phyloP scores from a whole-genome alignment of 1,139 yeast genomes.

The Diutina catenulata region DNA sequence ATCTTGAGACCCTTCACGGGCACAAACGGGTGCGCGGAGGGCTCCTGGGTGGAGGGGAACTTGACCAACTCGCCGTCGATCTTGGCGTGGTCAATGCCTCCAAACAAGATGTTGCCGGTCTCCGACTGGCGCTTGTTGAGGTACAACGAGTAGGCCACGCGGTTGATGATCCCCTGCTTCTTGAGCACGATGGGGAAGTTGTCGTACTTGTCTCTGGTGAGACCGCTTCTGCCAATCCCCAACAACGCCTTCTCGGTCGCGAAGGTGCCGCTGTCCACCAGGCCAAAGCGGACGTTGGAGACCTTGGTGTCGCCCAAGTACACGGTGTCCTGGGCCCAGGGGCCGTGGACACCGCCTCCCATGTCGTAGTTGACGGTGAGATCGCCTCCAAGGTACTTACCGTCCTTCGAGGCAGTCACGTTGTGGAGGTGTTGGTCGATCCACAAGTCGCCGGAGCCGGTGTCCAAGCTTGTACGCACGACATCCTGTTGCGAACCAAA shows the following conservation, averaged over 20 bases:
- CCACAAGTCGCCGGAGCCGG: constrained; percentile 3
- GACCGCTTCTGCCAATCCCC: not conserved
- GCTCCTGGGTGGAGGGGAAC: not conserved
- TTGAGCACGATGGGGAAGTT: constrained; percentile 2
- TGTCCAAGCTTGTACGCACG: too few relatives aligned
- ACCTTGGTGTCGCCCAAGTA: too few relatives aligned
- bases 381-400: too few relatives aligned
- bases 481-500: too few relatives aligned
- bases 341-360: too few relatives aligned
- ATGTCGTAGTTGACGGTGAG: too few relatives aligned
- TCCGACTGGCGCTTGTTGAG: not conserved
- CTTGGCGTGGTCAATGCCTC: constrained; percentile 1
- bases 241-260: too few relatives aligned
- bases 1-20: not conserved
- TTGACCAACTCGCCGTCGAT: not conserved
- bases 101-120: not conserved
- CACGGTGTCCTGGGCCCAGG: too few relatives aligned
- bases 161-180: not conserved
- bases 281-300: too few relatives aligned
- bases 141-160: not conserved
- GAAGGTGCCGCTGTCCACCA: too few relatives aligned
- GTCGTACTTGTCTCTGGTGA: not conserved
- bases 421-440: too few relatives aligned
- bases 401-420: too few relatives aligned
- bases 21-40: not conserved